Evolutionary conservation across 805 yeast genomes (phyloP), one percentile per base, ranked within the genome.

Genomic region (Candida wancherniae): DNA sequence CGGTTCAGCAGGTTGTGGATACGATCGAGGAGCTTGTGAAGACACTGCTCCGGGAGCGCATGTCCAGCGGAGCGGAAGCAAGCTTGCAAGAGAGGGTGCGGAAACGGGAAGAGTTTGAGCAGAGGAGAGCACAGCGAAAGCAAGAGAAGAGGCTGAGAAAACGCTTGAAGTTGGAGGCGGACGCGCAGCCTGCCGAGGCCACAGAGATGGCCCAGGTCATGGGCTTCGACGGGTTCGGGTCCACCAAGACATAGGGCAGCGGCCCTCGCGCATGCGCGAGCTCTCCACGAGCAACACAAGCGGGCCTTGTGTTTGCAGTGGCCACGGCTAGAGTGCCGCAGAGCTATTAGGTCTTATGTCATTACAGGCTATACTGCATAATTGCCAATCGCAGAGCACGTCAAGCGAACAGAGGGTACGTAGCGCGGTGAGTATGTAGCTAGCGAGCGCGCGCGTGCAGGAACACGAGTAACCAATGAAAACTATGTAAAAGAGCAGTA

Each of bases 151-250:
- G 35, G 31, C 37, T 37, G 24, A 45, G 32, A 47, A 48, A 36
- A 37, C 34, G 14, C 21, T 19, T 15, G 20, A 29, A 14, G n/a
- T 14, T n/a, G 9, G 25, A 9, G 19, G 34, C 34, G 35, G 42
- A 16, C 19, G 37, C 29, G 30, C 34, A 25, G 29, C 26, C 18
- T 23, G 37, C 33, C 40, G 39, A 26, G 39, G 34, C 10, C 42
- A 32, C 23, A 35, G 45, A n/a, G 44, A 39, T 36, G 63, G 54
- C 16, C 38, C 37, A 50, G 18, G 38, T 67, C 39, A 78, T 81
- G 84, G 88, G 88, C 2, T 75, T 82, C 40, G 42, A 57, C 1
- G 67, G 71, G 2, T 80, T 80, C 53, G 74, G 73, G 0, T 48
- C 69, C 6, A 60, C 79, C 2, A 76, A 37, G 18, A 20, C 33